Base-by-base conservation (phyloP, 805 yeast genomes). In the Lipomyces yamadae region DNA sequence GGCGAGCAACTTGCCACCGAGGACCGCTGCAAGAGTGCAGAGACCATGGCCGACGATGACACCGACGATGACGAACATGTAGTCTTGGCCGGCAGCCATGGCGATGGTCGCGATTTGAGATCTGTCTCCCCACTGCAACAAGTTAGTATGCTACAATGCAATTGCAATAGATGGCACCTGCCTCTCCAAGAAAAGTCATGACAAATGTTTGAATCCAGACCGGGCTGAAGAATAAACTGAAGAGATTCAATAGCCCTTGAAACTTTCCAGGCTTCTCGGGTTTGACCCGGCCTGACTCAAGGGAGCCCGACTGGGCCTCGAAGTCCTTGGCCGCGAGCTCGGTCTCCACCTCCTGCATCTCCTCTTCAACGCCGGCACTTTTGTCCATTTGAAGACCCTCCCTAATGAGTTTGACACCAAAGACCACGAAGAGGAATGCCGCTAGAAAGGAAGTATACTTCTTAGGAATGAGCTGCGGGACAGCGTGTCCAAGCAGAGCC, bases 21-120 rank as follows among this genome's bases (percentile, higher is more conserved):
- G 60, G 56, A 94, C 96, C n/a, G 99, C 98, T 66, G 92, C 85
- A 42, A 85, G 86, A 0, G 98, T 91, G 80, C 98, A 95, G 8
- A 90, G 58, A 8, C 89, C 87, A 78, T 95, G 99, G 42, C 99
- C 99, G 55, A 89, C 77, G 50, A 92, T 86, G 29, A 96, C 97
- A 68, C 99, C 99, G 58, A 88, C 72, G 58, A 94, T 91, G 52
- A 93, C 96, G 72, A 83, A 83, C 93, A 95, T 88, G 79, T 92
- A 95, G 77, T 92, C 90, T 56, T 92, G 88, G 52, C 97, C 97
- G 0, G 99, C 97, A 62, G 98, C 98, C 96, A 95, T 90, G 53
- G 98, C 98, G 74, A 95, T 92, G 42, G 98, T 95, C 56, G 98
- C 97, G 64, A 95, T 92, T 80, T 95, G 99, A 11, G 98, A 92